Conservation (phyloP, 768 basidiomycete genomes). For the Mycena amicta region DNA sequence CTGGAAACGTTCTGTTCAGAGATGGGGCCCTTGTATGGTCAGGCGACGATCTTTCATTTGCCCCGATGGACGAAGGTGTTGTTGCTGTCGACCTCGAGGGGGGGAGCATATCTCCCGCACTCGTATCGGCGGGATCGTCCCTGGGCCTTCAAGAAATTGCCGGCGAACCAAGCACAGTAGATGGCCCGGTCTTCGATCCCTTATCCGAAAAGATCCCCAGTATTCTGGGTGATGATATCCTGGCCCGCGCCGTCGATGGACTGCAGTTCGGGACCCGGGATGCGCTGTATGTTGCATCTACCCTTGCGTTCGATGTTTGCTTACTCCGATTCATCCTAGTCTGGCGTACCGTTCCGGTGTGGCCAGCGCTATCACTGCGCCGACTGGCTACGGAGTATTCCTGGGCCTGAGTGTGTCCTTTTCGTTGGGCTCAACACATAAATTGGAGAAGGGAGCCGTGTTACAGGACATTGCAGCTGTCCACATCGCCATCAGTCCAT, state of each 20-base stretch:
- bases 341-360: slow-evolving; percentile 70
- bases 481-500: slow-evolving; percentile 56
- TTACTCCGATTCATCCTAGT: no score
- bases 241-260: slow-evolving; percentile 73
- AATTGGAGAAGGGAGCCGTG: slow-evolving; percentile 58
- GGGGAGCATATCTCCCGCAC: no score
- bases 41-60: no score
- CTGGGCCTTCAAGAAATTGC: slow-evolving; percentile 70
- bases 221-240: slow-evolving; percentile 45
- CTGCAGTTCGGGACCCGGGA: slow-evolving; percentile 68
- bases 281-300: no score
- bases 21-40: background rate
- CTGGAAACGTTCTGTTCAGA: background rate
- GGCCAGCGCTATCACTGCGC: slow-evolving; percentile 61
- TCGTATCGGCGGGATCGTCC: slow-evolving; percentile 63
- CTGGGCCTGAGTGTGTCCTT: slow-evolving; percentile 62
- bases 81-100: slow-evolving; percentile 58
- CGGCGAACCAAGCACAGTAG: slow-evolving; percentile 57
- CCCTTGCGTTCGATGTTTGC: no score
- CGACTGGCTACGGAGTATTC: slow-evolving; percentile 50
- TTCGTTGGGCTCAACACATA: slow-evolving; percentile 55
- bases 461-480: slow-evolving; percentile 61
- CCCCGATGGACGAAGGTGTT: no score
- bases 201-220: slow-evolving; percentile 42
- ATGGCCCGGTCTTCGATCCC: slow-evolving; percentile 57